These are phyloP conservation scores for Alternaria sp. DNA, from an alignment of 2,329 filamentous ascomycete species.

Conservation along the genomic window DNA sequence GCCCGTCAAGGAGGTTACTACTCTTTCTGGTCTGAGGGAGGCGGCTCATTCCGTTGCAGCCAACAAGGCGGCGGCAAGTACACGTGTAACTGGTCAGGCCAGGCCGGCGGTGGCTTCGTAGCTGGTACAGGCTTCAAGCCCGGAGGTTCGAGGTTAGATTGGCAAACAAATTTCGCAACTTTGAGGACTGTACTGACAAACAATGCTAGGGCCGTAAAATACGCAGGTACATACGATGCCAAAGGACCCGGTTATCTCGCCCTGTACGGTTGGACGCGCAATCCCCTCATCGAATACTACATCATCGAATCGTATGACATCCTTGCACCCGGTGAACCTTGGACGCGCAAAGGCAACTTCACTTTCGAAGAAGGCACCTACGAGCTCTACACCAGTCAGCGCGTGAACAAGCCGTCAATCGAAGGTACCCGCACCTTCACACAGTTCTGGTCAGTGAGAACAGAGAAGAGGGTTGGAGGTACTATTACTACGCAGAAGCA, in stretches of 20 bases:
- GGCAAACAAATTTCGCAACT: constrained; percentile 39
- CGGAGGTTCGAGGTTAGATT: constrained; percentile 52
- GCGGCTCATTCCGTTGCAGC: constrained; percentile 32
- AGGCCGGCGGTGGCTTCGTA: constrained; percentile 26
- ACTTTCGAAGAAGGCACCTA: constrained; percentile 62
- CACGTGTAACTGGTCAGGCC: constrained; percentile 30
- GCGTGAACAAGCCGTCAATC: constrained; percentile 62
- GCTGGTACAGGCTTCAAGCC: constrained; percentile 44
- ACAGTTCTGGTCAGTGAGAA: constrained; percentile 64
- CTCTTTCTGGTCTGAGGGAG: constrained; percentile 67
- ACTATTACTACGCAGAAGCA: constrained; percentile 39
- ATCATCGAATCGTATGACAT: constrained; percentile 62
- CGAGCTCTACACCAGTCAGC: constrained; percentile 54
- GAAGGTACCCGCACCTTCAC: constrained; percentile 62
- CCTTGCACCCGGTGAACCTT: constrained; percentile 46
- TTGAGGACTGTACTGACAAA: not conserved
- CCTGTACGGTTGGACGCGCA: constrained; percentile 65
- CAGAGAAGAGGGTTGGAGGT: constrained; percentile 59
- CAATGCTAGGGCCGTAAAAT: constrained; percentile 25
- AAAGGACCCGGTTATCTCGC: constrained; percentile 43
- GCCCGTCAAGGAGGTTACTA: constrained; percentile 55
- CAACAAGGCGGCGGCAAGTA: constrained; percentile 34
- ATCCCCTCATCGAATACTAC: constrained; percentile 66
- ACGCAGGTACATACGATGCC: constrained; percentile 32
- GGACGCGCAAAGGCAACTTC: constrained; percentile 57